A percentile compares a stretch with the other conserved stretches of the same genome.
These are phyloP conservation scores for Hanseniaspora lindneri DNA, from an alignment of 805 yeast genomes.

Conservation along the genomic window DNA sequence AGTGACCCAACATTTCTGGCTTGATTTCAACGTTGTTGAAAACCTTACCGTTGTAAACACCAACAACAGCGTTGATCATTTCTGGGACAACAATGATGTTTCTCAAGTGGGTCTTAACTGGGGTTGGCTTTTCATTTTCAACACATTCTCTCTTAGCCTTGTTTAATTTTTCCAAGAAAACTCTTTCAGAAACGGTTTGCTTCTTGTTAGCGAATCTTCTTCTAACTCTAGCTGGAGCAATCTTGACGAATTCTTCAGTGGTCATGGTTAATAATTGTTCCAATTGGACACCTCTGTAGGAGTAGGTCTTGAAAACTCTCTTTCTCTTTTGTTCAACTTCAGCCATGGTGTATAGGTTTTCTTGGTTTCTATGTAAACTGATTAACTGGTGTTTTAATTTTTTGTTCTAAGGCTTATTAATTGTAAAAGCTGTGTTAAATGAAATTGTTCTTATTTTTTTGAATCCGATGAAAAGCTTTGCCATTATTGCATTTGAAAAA, in stretches of 20 bases:
- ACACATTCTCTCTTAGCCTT: conserved; percentile 86
- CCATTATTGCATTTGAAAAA: background rate
- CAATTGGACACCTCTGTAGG: conserved; percentile 98
- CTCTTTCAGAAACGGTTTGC: conserved; percentile 66
- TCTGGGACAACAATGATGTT: conserved; percentile 98
- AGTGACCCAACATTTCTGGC: conserved; percentile 99
- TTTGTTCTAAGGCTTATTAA: too few relatives aligned
- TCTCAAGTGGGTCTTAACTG: conserved; percentile 98
- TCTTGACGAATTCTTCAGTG: conserved; percentile 92
- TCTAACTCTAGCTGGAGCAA: conserved; percentile 97
- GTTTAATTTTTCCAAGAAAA: conserved; percentile 88
- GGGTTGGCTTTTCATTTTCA: conserved; percentile 92
- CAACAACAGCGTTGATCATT: conserved; percentile 98
- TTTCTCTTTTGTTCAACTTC: conserved; percentile 49
- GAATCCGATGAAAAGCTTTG: too few relatives aligned
- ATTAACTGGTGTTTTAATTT: too few relatives aligned
- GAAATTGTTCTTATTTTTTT: too few relatives aligned
- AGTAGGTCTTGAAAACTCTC: conserved; percentile 91
- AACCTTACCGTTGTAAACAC: conserved; percentile 98
- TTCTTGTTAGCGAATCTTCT: conserved; percentile 96
- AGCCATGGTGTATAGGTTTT: conserved; percentile 21
- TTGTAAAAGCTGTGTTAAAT: too few relatives aligned
- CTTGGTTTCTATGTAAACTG: conserved; percentile 9
- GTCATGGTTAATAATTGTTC: conserved; percentile 84
- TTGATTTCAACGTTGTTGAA: conserved; percentile 98